These are phyloP conservation scores for Penicillium daleae DNA, from an alignment of 495 filamentous ascomycete genomes.

Conservation along the genomic window DNA sequence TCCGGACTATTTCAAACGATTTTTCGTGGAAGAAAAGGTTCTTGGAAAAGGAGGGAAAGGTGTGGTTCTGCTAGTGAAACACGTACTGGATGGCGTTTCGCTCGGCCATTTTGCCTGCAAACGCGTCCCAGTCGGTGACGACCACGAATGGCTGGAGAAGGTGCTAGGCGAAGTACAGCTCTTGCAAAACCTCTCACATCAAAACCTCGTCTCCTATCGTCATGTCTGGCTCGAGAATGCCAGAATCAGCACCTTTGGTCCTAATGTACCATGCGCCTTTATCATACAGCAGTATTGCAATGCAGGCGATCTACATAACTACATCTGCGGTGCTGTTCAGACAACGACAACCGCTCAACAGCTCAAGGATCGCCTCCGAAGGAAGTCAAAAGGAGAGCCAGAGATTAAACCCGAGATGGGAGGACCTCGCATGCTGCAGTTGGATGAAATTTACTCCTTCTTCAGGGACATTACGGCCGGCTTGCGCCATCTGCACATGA, in stretches of 20 bases:
- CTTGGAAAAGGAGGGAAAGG: constrained; percentile 92
- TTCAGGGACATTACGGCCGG: constrained; percentile 96
- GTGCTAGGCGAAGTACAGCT: constrained; percentile 91
- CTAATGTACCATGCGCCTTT: constrained; percentile 91
- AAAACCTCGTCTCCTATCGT: constrained; percentile 95
- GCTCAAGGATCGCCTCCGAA: constrained; percentile 81
- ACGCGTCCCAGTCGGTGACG: constrained; percentile 91
- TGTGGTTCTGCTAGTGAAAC: constrained; percentile 87
- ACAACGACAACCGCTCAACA: constrained; percentile 71
- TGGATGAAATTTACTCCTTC: constrained; percentile 95
- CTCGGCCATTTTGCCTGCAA: constrained; percentile 96
- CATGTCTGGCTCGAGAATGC: constrained; percentile 96
- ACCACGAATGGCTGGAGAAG: constrained; percentile 94
- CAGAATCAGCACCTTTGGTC: constrained; percentile 80
- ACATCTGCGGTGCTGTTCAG: constrained; percentile 71
- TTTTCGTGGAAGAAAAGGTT: constrained; percentile 85
- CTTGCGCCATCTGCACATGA: constrained; percentile 85
- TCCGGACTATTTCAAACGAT: constrained; percentile 85
- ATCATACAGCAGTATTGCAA: constrained; percentile 99
- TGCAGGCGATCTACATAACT: constrained; percentile 85
- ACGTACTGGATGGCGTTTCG: constrained; percentile 83
- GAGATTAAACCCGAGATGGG: constrained; percentile 53
- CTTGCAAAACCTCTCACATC: constrained; percentile 86
- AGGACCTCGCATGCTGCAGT: constrained; percentile 67
- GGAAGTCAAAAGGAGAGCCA: constrained; percentile 68